phyloP scores from a whole-genome alignment of 1,139 yeast species.

The Sugiyamaella sp. region DNA sequence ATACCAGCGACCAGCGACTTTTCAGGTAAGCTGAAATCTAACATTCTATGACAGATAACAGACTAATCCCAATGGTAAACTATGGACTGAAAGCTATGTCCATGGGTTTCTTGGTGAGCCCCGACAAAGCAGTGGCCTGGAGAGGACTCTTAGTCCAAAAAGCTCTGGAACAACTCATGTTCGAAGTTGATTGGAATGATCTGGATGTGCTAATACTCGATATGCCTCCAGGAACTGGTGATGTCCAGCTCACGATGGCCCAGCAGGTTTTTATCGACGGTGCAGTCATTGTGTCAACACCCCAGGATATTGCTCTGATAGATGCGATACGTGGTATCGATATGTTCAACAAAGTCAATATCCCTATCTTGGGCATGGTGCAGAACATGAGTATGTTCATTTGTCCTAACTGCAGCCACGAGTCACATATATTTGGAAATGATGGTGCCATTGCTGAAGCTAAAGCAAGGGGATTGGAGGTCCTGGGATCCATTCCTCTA shows the following conservation, averaged over 20 bases:
- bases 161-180: conserved; percentile 77
- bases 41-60: conserved; percentile 46
- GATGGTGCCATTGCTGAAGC: conserved; percentile 69
- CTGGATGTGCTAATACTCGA: conserved; percentile 75
- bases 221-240: conserved; percentile 95
- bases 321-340: conserved; percentile 83
- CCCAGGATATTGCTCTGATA: conserved; percentile 81
- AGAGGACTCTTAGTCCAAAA: conserved; percentile 87
- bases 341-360: conserved; percentile 72
- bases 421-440: conserved; percentile 72
- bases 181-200: conserved; percentile 76
- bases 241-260: conserved; percentile 78
- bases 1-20: no score
- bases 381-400: conserved; percentile 80
- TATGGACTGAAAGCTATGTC: conserved; percentile 87
- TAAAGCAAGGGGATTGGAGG: conserved; percentile 50
- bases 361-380: conserved; percentile 78
- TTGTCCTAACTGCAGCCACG: conserved; percentile 77
- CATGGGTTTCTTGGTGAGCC: conserved; percentile 75
- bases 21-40: conserved; percentile 10
- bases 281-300: conserved; percentile 80
- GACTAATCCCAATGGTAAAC: conserved; percentile 68
- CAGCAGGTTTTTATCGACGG: conserved; percentile 80
- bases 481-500: conserved; percentile 71
- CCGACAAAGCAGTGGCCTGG: conserved; percentile 82